Evolutionary conservation across 2,329 filamentous ascomycete species (phyloP).

Genomic region (Dothiorella sarmentorum): DNA sequence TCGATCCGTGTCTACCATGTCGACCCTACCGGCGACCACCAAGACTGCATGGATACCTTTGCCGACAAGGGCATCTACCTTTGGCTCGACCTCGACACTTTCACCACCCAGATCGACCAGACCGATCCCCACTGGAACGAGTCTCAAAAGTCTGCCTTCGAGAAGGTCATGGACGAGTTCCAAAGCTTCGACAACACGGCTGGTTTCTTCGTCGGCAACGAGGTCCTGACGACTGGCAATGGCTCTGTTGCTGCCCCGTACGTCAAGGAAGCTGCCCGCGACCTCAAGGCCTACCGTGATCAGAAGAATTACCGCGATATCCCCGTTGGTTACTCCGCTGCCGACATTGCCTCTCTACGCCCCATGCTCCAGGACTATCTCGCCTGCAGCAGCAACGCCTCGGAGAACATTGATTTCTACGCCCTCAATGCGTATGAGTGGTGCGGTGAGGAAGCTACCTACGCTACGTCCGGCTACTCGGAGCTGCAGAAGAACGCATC

Average conservation of each 20-base stretch:
- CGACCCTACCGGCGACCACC: conserved; percentile 66
- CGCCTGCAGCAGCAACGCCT: conserved; percentile 66
- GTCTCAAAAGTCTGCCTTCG: conserved; percentile 65
- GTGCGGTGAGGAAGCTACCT: conserved; percentile 50
- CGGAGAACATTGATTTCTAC: conserved; percentile 76
- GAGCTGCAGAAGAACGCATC: conserved; percentile 64
- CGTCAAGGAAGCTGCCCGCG: conserved; percentile 75
- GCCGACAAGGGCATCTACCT: conserved; percentile 78
- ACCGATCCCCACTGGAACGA: conserved; percentile 66
- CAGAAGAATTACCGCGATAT: conserved; percentile 74
- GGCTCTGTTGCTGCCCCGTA: conserved; percentile 69
- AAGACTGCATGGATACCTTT: conserved; percentile 77
- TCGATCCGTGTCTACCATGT: conserved; percentile 88
- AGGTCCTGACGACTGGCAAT: conserved; percentile 63
- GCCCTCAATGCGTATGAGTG: conserved; percentile 77
- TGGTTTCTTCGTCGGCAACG: conserved; percentile 85
- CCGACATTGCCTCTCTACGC: conserved; percentile 70
- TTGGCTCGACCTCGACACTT: conserved; percentile 78
- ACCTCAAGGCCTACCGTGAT: conserved; percentile 78
- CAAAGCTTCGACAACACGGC: conserved; percentile 74
- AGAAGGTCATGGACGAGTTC: conserved; percentile 73
- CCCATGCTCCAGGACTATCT: conserved; percentile 70
- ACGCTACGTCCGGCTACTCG: conserved; percentile 64
- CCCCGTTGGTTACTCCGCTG: conserved; percentile 82
- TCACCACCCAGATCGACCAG: conserved; percentile 61